phyloP scores from a whole-genome alignment of 495 filamentous ascomycete genomes.

The Penicillium alfredii region DNA sequence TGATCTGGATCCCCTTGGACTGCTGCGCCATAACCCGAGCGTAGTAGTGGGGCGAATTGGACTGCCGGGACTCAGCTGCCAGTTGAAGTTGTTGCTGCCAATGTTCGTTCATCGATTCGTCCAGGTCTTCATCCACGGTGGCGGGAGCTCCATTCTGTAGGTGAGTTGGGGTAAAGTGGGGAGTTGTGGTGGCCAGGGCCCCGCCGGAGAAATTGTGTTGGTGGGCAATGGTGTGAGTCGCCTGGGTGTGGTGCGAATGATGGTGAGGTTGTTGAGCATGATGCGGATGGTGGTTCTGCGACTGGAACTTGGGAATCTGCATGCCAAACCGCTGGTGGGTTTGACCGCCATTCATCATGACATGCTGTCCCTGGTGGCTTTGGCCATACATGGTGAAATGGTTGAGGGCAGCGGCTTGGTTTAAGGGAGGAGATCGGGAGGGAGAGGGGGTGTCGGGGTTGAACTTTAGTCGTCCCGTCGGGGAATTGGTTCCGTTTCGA shows the following conservation, averaged over 20 bases:
- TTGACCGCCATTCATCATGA: slow-evolving; percentile 63
- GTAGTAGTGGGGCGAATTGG: slow-evolving; percentile 60
- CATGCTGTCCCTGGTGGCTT: slow-evolving; percentile 73
- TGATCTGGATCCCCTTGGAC: slow-evolving; percentile 54
- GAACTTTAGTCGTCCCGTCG: slow-evolving; percentile 41
- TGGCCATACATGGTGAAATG: slow-evolving; percentile 78
- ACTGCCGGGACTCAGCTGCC: slow-evolving; percentile 62
- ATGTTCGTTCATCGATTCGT: slow-evolving; percentile 66
- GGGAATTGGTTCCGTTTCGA: slow-evolving; percentile 52
- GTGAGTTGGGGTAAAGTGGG: slow-evolving; percentile 65
- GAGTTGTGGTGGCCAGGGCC: slow-evolving; percentile 64
- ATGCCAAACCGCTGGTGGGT: slow-evolving; percentile 57
- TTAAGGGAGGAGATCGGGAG: slow-evolving; percentile 61
- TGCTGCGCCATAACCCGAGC: slow-evolving; percentile 53
- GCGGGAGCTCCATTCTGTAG: slow-evolving; percentile 68
- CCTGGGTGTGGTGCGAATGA: slow-evolving; percentile 66
- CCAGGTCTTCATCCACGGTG: slow-evolving; percentile 50
- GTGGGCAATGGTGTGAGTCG: slow-evolving; percentile 58
- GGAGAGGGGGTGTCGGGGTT: slow-evolving; percentile 62
- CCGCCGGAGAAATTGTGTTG: slow-evolving; percentile 78
- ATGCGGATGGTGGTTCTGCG: slow-evolving; percentile 65
- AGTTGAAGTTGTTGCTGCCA: slow-evolving; percentile 85
- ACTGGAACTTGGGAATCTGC: slow-evolving; percentile 66
- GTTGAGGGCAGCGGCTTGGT: slow-evolving; percentile 58
- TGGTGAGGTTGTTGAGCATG: slow-evolving; percentile 72